Evolutionary conservation across 345 rosid genomes (phyloP).

Genomic region (Gossypium australe): DNA sequence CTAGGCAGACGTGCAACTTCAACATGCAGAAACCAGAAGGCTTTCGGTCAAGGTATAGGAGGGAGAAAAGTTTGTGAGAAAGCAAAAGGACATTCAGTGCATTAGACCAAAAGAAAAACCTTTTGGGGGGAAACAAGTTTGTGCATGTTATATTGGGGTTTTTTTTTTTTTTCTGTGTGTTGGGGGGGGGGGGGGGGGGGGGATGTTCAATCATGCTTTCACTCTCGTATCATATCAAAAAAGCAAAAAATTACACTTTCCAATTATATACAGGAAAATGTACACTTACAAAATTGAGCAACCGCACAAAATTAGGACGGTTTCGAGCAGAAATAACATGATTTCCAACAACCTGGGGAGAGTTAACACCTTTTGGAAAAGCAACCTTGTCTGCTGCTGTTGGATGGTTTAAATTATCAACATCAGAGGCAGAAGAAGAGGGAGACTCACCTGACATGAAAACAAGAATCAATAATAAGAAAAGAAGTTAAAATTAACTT

Average conservation of each 20-base stretch:
- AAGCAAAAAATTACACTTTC: not conserved
- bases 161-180: too few relatives aligned
- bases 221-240: not conserved
- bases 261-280: slow-evolving; percentile 4
- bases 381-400: slow-evolving; percentile 57
- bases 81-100: not conserved
- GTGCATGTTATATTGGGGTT: not conserved
- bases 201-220: not conserved
- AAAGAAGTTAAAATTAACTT: not conserved
- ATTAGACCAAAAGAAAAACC: not conserved
- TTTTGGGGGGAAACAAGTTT: not conserved
- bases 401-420: slow-evolving; percentile 84
- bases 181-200: not conserved
- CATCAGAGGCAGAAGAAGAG: slow-evolving; percentile 95
- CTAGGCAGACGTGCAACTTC: not conserved
- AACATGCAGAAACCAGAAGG: not conserved
- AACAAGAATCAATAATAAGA: slow-evolving; percentile 9
- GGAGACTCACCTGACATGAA: slow-evolving; percentile 82
- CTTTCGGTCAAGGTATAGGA: not conserved
- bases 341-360: slow-evolving; percentile 74
- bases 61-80: not conserved
- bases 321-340: slow-evolving; percentile 56
- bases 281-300: slow-evolving; percentile 78
- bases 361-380: slow-evolving; percentile 55
- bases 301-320: slow-evolving; percentile 52